Evolutionary conservation across 768 basidiomycete species (phyloP), one percentile per base, ranked within the genome.

Genomic region (Podaxis rugospora): DNA sequence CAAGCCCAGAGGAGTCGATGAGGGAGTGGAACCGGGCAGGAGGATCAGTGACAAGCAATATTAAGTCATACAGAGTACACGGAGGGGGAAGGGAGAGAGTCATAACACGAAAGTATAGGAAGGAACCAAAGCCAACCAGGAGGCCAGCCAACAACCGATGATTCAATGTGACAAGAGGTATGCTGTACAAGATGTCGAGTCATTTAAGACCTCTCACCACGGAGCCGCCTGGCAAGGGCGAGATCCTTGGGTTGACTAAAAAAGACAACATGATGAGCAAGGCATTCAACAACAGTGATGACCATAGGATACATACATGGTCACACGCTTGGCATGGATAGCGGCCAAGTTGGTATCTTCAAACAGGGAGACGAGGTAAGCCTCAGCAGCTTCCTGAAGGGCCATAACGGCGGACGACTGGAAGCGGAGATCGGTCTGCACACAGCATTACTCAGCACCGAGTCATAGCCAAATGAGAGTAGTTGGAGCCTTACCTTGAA

Each of bases 331-430:
- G 55, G 91, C 91, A 70, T 93, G 91, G 73, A 93, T 93, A 59
- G 91, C 91, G 66, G 92, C 92, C 84, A 93, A 86, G 80, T 92
- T 92, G 62, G 90, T 92, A 79, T 92, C 90, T 68, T 92, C 90
- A 68, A 92, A 92, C 71, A 92, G 82, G 25, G 88, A 90, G 69
- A 91, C 90, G 61, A 91, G 89, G 77, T 92, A 92, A 27, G 89
- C 90, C 80, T 95, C 93, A 53, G 91, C 90, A 52, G 92, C 93
- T 74, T 95, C 93, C 78, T 95, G 93, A 62, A 95, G 83, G 51
- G 93, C 93, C 85, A 92, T 91, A 66, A 95, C 92, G 39, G 93
- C 93, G 25, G 93, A 95, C 2, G 92, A 94, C 76, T 96, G 94
- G 92, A 95, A 95, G 69, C 94, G 92, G 65, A 96, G 78, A 73